Conservation (phyloP, 805 yeast genomes). For the Isabelozyma rhagii region DNA sequence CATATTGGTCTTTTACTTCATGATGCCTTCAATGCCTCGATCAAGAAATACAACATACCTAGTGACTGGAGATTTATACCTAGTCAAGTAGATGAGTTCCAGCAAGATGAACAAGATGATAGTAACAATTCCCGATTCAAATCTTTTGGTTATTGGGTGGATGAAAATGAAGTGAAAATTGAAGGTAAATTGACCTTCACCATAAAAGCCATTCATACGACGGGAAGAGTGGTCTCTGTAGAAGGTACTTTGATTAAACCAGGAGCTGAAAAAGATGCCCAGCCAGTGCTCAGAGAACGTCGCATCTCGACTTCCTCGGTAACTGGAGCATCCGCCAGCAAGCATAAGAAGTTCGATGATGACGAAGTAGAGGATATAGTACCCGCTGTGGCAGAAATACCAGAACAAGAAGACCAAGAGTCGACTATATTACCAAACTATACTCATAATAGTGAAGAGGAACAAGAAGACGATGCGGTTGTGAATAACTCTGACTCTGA, state of each 20-base stretch:
- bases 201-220: slow-evolving; percentile 66
- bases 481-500: slow-evolving; percentile 22
- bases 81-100: slow-evolving; percentile 62
- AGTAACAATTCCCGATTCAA: slow-evolving; percentile 31
- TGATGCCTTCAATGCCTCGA: slow-evolving; percentile 93
- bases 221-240: slow-evolving; percentile 79
- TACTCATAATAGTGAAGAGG: slow-evolving; percentile 12
- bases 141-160: slow-evolving; percentile 86
- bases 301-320: slow-evolving; percentile 24
- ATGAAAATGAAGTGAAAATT: slow-evolving; percentile 65
- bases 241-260: slow-evolving; percentile 80
- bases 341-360: slow-evolving; percentile 49
- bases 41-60: slow-evolving; percentile 85
- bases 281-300: slow-evolving; percentile 49
- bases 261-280: slow-evolving; percentile 51
- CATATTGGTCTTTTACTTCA: slow-evolving; percentile 89
- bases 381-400: slow-evolving; percentile 10
- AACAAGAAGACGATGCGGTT: slow-evolving; percentile 19
- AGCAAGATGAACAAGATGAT: slow-evolving; percentile 16
- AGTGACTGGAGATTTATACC: slow-evolving; percentile 80
- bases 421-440: slow-evolving; percentile 10
- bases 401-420: slow-evolving; percentile 14
- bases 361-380: slow-evolving; percentile 5
- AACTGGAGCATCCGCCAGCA: slow-evolving; percentile 4
- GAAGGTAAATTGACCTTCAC: slow-evolving; percentile 82